Evolutionary conservation across 805 yeast genomes (phyloP), one percentile per base, ranked within the genome.

Genomic region (Ogataea paradorogensis): DNA sequence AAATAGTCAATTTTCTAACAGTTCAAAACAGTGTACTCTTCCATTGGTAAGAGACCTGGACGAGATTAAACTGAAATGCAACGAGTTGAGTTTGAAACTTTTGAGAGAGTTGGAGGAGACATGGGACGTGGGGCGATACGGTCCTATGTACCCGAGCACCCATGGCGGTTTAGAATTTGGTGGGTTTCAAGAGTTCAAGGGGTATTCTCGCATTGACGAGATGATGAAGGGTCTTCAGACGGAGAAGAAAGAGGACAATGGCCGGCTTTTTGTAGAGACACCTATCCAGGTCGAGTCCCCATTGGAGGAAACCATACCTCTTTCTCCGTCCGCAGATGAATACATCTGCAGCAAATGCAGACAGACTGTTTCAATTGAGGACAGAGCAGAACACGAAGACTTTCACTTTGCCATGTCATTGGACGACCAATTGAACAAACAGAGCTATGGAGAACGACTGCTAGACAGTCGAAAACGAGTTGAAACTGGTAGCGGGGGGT

Each of bases 111-210:
- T 57, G 49, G 63, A 50, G 35, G 46, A 38, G 11, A 30, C 41
- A 0, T 60, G 65, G 65, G 48, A 51, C 15, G 22, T 47, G 22
- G 47, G 47, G 1, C 46, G 50, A 8, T 38, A 32, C 10, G 60
- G 59, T 0, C 35, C 48, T 1, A 57, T 68, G 50, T 78, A 70
- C 43, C 82, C 84, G 0, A 54, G 80, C 28, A 59, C 66, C 1
- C 71, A 74, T 42, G 61, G 81, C 42, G 73, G 75, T 16, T 57
- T 83, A 44, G 66, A 70, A 0, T 59, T 82, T 2, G 67, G 82
- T 3, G 76, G 74, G 40, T 79, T 84, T 53, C 77, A 74, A 27
- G 63, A 66, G 14, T 49, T 70, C 0, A 36, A 23, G 11, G 44
- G 30, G 21, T 29, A 24, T 27, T 34, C 33, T 9, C 40, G 36